Evolutionary conservation across 805 yeast species (phyloP), one percentile per base, ranked within the genome.

Genomic region (Scheffersomyces lignosus): DNA sequence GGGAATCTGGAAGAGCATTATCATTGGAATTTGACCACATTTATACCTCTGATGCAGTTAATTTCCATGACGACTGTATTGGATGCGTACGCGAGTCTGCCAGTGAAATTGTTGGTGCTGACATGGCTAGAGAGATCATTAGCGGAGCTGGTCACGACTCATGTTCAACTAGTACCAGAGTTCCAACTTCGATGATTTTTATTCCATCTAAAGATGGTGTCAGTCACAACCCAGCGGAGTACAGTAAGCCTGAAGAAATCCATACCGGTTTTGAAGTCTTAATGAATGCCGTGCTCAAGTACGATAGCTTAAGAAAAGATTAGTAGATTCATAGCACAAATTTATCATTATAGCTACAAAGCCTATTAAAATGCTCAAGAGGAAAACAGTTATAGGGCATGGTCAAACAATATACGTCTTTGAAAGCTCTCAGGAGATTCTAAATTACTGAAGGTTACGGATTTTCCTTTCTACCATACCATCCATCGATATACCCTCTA

Each of bases 101-200:
- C 1, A 43, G 51, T 14, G 76, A 70, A 17, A 51, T 75, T 24
- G 75, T 71, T 38, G 80, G 80, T 1, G 58, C 61, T 17, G 70
- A 64, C 2, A 54, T 66, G 26, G 62, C 66, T 8, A 60, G 68
- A 27, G 70, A 64, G 26, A 78, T 81, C 35, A 70, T 73, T 31
- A 76, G 83, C 45, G 88, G 90, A 18, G 87, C 89, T 4, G 87
- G 86, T 8, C 90, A 83, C 47, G 90, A 83, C 51, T 78, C 86
- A 5, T 80, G 87, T 47, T 70, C 75, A 15, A 78, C 83, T 2
- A 68, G 77, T 6, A 48, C 62, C 4, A 65, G 70, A 31, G 73
- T 77, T 27, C 89, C 90, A 27, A 81, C 89, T 0, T 75, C 87
- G 2, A 83, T 83, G 88, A 76, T 83, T 23, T 83, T 83, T 54